A percentile compares a stretch with the other conserved stretches of the same genome.
Evolutionary conservation across 1,139 yeast genomes (phyloP).

Genomic region (Magnusiomyces fungicola): DNA sequence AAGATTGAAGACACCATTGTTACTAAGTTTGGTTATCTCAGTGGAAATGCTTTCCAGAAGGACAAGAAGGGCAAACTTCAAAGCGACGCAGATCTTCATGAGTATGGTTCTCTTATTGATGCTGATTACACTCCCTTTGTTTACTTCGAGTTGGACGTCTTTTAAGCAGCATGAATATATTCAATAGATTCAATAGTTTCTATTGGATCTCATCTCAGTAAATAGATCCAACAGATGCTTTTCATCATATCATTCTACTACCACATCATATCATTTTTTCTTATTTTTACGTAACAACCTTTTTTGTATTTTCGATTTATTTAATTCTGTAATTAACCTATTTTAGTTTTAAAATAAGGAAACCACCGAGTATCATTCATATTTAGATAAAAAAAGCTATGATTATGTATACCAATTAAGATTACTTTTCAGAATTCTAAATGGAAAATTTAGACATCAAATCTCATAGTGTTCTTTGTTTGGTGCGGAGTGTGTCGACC

Average conservation of each 20-base stretch:
- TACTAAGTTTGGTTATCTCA: conserved; percentile 75
- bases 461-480: too few relatives aligned
- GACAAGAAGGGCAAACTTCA: conserved; percentile 60
- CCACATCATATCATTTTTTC: conserved; percentile 6
- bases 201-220: conserved; percentile 40
- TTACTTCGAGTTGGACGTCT: conserved; percentile 13
- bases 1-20: conserved; percentile 64
- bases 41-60: conserved; percentile 72
- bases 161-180: conserved; percentile 1
- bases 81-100: conserved; percentile 56
- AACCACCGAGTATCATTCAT: too few relatives aligned
- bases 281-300: too few relatives aligned
- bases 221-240: conserved; percentile 29
- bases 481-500: too few relatives aligned
- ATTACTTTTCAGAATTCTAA: too few relatives aligned
- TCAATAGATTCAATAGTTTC: too few relatives aligned
- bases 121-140: conserved; percentile 96
- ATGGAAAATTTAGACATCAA: too few relatives aligned
- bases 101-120: conserved; percentile 87
- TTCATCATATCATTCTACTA: conserved; percentile 21
- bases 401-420: too few relatives aligned
- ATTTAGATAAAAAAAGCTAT: too few relatives aligned
- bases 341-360: too few relatives aligned
- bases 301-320: too few relatives aligned
- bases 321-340: too few relatives aligned